These are phyloP conservation scores for Aspergillus caelatus DNA, from an alignment of 2,329 filamentous ascomycete genomes.

Conservation along the genomic window DNA sequence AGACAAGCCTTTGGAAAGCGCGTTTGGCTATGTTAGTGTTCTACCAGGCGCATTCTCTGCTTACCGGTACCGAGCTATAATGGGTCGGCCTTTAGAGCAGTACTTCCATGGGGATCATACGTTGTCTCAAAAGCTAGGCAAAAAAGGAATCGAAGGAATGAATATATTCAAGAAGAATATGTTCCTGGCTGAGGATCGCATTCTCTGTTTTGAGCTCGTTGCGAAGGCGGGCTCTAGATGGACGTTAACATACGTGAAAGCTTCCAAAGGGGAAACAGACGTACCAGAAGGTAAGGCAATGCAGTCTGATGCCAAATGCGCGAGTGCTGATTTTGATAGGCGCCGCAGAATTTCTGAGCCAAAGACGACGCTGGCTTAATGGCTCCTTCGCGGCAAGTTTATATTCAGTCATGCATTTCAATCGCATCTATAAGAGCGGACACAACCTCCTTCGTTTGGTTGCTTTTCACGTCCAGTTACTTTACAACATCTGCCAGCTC, in stretches of 20 bases:
- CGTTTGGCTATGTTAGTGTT: slow-evolving; percentile 97
- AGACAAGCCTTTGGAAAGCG: slow-evolving; percentile 94
- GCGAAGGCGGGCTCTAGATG: slow-evolving; percentile 98
- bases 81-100: slow-evolving; percentile 94
- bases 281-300: slow-evolving; percentile 76
- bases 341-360: slow-evolving; percentile 92
- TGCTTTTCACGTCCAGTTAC: slow-evolving; percentile 93
- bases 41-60: slow-evolving; percentile 98
- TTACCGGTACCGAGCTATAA: slow-evolving; percentile 96
- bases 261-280: slow-evolving; percentile 97
- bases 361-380: slow-evolving; percentile 98
- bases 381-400: slow-evolving; percentile 97
- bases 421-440: slow-evolving; percentile 96
- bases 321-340: neutral
- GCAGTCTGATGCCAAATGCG: neutral
- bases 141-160: slow-evolving; percentile 99
- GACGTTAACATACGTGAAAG: slow-evolving; percentile 98
- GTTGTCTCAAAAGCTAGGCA: slow-evolving; percentile 88
- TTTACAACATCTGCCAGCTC: slow-evolving; percentile 91
- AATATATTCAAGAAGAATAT: slow-evolving; percentile 99
- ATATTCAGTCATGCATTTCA: slow-evolving; percentile 98
- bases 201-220: slow-evolving; percentile 97
- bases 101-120: slow-evolving; percentile 99
- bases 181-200: slow-evolving; percentile 99
- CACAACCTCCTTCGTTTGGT: slow-evolving; percentile 98